phyloP scores from a whole-genome alignment of 2,329 filamentous ascomycete genomes.

The Colletotrichum tropicicola region DNA sequence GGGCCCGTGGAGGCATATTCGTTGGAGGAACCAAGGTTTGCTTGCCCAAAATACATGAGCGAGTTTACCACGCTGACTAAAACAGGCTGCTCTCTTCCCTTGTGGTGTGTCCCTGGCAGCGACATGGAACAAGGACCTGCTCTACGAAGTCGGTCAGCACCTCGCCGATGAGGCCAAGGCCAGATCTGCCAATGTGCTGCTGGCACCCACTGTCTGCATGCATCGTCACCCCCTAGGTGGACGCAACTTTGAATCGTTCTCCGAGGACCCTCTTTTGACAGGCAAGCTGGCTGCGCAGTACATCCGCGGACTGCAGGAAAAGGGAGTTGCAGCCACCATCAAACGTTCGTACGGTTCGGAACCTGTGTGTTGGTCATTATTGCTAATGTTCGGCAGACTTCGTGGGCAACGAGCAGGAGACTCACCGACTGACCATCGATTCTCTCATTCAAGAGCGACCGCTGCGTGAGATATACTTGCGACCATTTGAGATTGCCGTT shows the following conservation, averaged over 20 bases:
- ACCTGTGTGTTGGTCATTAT: background rate
- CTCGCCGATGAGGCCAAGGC: conserved; percentile 78
- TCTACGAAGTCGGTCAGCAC: conserved; percentile 74
- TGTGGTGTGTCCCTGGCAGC: conserved; percentile 82
- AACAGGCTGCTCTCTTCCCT: conserved; percentile 78
- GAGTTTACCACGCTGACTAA: background rate
- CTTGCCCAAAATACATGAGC: background rate
- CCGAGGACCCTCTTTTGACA: conserved; percentile 81
- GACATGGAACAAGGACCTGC: conserved; percentile 78
- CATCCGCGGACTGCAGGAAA: conserved; percentile 77
- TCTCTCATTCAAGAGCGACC: conserved; percentile 71
- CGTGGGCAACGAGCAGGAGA: conserved; percentile 79
- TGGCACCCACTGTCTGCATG: conserved; percentile 83
- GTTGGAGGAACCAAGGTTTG: conserved; percentile 71
- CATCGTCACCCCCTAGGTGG: conserved; percentile 86
- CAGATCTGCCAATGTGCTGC: conserved; percentile 76
- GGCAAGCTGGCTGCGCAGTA: conserved; percentile 78
- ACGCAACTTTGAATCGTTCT: conserved; percentile 87
- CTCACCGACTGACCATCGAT: conserved; percentile 70
- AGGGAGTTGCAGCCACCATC: conserved; percentile 78
- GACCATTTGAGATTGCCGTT: conserved; percentile 78
- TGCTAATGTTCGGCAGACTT: conserved; percentile 56
- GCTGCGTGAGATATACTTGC: conserved; percentile 76
- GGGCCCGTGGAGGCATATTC: conserved; percentile 73
- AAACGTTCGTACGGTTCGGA: conserved; percentile 65